Evolutionary conservation across 768 basidiomycete genomes (phyloP).

Genomic region (Amanita thiersii): DNA sequence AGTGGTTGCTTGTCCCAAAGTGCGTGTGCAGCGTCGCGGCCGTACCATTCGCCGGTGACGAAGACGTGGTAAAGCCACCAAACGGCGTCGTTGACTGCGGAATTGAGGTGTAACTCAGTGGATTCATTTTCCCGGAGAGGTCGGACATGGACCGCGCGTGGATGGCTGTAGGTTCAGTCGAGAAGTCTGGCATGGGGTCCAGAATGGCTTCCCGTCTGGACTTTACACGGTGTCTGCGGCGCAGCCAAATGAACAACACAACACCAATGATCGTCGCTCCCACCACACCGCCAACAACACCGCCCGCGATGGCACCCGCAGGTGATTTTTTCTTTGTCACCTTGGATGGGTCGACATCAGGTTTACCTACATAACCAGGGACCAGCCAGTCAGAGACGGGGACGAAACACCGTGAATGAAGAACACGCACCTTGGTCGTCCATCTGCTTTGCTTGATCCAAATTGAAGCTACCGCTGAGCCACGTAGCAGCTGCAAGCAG

Average conservation of each 20-base stretch:
- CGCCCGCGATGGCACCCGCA: slow-evolving; percentile 5
- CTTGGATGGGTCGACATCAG: slow-evolving; percentile 1
- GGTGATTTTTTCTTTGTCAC: background rate
- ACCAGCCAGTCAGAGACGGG: background rate
- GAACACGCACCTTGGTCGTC: background rate
- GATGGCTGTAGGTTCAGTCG: background rate
- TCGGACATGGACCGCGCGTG: slow-evolving; percentile 6
- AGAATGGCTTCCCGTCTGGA: background rate
- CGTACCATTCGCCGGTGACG: background rate
- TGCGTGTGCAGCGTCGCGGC: background rate
- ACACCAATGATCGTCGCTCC: background rate
- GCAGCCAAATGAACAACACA: background rate
- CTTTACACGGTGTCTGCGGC: slow-evolving; percentile 1
- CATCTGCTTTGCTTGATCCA: background rate
- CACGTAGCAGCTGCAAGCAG: slow-evolving; percentile 2
- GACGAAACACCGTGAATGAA: background rate
- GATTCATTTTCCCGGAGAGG: background rate
- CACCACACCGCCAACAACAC: slow-evolving; percentile 1
- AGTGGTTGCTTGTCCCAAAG: background rate
- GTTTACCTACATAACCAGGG: background rate
- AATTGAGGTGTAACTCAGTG: background rate
- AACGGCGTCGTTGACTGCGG: background rate
- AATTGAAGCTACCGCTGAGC: background rate
- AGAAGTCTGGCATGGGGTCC: background rate
- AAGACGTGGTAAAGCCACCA: background rate